These are phyloP conservation scores for Cutaneotrichosporon daszewskae DNA, from an alignment of 1,284 basidiomycete species.

Conservation along the genomic window DNA sequence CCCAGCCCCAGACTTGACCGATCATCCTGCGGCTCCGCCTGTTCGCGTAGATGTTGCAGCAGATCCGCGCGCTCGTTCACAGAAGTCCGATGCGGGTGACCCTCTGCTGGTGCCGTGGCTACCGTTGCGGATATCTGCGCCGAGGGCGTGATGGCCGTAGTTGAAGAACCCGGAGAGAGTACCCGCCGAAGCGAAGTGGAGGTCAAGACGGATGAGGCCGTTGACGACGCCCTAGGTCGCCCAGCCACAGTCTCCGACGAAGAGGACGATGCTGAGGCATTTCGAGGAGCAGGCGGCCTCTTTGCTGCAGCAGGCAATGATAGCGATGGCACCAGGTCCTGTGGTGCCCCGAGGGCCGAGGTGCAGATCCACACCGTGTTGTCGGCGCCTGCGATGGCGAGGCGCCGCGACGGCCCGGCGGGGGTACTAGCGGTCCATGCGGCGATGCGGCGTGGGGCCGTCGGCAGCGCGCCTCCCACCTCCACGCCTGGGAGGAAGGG, in stretches of 20 bases:
- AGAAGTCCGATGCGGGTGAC: conserved; percentile 14
- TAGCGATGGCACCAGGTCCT: conserved; percentile 1
- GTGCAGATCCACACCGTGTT: conserved; percentile 38
- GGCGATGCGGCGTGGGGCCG: conserved; percentile 27
- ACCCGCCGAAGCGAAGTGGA: conserved; percentile 17
- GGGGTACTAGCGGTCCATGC: conserved; percentile 24
- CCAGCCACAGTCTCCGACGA: conserved; percentile 14
- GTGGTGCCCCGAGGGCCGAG: conserved; percentile 1
- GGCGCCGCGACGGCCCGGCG: conserved; percentile 20
- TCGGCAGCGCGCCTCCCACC: conserved; percentile 20
- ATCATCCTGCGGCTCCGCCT: conserved; percentile 15
- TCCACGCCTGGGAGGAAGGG: conserved; percentile 27
- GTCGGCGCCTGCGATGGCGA: conserved; percentile 30
- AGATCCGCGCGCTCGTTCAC: conserved; percentile 22
- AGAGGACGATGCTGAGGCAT: conserved; percentile 12
- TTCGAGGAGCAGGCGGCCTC: conserved; percentile 20
- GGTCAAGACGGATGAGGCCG: conserved; percentile 28
- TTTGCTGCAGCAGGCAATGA: conserved; percentile 1
- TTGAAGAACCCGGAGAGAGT: conserved; percentile 31
- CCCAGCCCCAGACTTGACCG: conserved; percentile 23
- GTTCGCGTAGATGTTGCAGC: conserved; percentile 33
- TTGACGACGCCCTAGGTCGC: conserved; percentile 24
- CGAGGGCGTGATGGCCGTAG: background rate
- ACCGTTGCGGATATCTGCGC: conserved; percentile 16
- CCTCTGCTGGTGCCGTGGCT: conserved; percentile 16